phyloP scores from a whole-genome alignment of 2,329 filamentous ascomycete genomes.

The Colletotrichum abscissum region DNA sequence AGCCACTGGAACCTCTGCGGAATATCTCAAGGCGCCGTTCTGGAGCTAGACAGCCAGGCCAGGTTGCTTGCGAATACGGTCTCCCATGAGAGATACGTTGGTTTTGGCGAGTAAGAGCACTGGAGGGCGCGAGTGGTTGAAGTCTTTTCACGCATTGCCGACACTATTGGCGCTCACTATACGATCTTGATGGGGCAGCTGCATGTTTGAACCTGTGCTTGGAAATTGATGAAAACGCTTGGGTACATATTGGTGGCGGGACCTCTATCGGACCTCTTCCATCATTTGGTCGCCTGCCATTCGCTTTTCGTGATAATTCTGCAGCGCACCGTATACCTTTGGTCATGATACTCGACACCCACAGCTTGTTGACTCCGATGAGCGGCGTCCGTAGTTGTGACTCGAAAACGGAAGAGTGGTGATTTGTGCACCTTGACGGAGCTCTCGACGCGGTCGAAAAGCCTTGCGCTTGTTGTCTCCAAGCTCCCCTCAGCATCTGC shows the following conservation, averaged over 20 bases:
- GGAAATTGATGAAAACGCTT: constrained; percentile 26
- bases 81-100: neutral
- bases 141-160: neutral
- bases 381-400: constrained; percentile 8
- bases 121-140: neutral
- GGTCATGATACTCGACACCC: neutral
- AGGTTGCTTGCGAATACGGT: neutral
- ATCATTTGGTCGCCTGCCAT: neutral
- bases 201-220: constrained; percentile 12
- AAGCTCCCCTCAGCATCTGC: constrained; percentile 1
- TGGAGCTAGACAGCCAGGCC: neutral
- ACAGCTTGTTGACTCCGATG: constrained; percentile 3
- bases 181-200: neutral
- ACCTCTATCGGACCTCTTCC: constrained; percentile 8
- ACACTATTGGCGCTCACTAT: neutral
- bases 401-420: constrained; percentile 11
- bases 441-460: constrained; percentile 14
- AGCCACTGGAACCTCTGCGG: neutral
- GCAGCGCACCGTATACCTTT: constrained; percentile 1
- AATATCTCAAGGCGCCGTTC: neutral
- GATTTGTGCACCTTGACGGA: constrained; percentile 10
- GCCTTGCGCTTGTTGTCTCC: constrained; percentile 8
- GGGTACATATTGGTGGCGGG: constrained; percentile 24
- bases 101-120: neutral
- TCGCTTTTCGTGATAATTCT: constrained; percentile 3